phyloP scores from a whole-genome alignment of 352 stramenopile genomes.

The Blastocystis sp. region DNA sequence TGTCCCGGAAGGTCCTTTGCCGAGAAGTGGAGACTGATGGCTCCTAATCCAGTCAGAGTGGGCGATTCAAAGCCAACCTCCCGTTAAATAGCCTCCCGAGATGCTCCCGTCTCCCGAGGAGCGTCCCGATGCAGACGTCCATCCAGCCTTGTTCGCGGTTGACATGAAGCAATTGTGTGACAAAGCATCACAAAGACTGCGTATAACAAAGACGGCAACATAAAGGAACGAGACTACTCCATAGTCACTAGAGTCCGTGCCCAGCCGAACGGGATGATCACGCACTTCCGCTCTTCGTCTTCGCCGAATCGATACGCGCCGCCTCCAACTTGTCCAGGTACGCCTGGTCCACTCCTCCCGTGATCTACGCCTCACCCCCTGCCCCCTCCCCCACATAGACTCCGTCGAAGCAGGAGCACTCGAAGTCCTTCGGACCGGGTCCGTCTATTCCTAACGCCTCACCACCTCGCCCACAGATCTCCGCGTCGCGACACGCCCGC shows the following conservation, averaged over 20 bases:
- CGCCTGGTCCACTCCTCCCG: constrained; percentile 29
- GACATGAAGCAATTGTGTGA: background rate
- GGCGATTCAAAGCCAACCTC: background rate
- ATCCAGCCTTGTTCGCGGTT: constrained; percentile 14
- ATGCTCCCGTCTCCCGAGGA: background rate
- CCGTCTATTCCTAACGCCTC: constrained; percentile 75
- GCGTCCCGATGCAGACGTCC: background rate
- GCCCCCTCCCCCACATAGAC: constrained; percentile 80
- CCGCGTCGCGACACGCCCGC: constrained; percentile 74
- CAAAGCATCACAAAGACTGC: background rate
- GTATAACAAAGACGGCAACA: background rate
- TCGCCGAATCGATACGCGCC: constrained; percentile 79
- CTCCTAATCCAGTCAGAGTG: background rate
- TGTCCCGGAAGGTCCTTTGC: constrained; percentile 80
- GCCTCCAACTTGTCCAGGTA: constrained; percentile 81
- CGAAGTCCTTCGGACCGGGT: constrained; percentile 80
- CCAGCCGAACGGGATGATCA: too few relatives aligned
- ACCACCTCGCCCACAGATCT: background rate
- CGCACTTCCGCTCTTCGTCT: constrained; percentile 75
- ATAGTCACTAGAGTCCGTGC: constrained; percentile 67
- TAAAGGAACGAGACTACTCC: background rate
- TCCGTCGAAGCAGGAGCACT: constrained; percentile 93
- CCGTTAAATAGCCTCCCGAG: constrained; percentile 11
- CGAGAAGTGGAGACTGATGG: constrained; percentile 78
- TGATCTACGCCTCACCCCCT: constrained; percentile 19